Evolutionary conservation across 2,329 filamentous ascomycete species (phyloP).

Genomic region (Trichoderma koningii): DNA sequence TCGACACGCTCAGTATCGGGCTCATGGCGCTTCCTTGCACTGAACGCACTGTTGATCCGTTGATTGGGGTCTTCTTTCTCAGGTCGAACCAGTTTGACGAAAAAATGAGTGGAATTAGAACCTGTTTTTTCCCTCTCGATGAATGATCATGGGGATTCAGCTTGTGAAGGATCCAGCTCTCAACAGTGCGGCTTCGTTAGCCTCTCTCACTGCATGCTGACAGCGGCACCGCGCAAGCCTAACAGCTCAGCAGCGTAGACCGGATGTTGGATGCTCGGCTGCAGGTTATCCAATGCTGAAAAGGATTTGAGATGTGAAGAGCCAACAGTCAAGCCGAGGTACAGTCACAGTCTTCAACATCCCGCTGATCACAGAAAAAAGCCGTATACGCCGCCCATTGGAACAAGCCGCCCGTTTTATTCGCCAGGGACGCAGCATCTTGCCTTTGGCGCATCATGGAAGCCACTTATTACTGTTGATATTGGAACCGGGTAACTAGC

Average conservation of each 20-base stretch:
- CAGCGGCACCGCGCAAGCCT: not conserved
- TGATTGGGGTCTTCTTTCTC: not conserved
- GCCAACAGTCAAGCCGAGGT: not conserved
- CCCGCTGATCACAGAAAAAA: not conserved
- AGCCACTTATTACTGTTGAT: too few species aligned
- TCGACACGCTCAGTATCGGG: constrained; percentile 17
- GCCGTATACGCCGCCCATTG: too few species aligned
- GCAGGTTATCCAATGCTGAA: not conserved
- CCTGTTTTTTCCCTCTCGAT: not conserved
- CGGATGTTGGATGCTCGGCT: not conserved
- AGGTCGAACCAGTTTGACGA: not conserved
- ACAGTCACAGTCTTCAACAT: not conserved
- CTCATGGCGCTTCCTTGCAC: not conserved
- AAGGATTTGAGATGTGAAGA: not conserved
- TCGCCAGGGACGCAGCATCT: too few species aligned
- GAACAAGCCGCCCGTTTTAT: too few species aligned
- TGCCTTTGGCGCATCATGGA: too few species aligned
- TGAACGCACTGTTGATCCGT: not conserved
- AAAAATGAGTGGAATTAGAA: not conserved
- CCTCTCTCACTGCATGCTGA: not conserved
- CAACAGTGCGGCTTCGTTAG: not conserved
- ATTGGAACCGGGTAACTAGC: too few species aligned
- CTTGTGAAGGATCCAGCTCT: not conserved
- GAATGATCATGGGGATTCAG: not conserved
- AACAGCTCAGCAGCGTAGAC: not conserved